Evolutionary conservation across 2,329 filamentous ascomycete genomes (phyloP).

Genomic region (Exophiala oligosperma): DNA sequence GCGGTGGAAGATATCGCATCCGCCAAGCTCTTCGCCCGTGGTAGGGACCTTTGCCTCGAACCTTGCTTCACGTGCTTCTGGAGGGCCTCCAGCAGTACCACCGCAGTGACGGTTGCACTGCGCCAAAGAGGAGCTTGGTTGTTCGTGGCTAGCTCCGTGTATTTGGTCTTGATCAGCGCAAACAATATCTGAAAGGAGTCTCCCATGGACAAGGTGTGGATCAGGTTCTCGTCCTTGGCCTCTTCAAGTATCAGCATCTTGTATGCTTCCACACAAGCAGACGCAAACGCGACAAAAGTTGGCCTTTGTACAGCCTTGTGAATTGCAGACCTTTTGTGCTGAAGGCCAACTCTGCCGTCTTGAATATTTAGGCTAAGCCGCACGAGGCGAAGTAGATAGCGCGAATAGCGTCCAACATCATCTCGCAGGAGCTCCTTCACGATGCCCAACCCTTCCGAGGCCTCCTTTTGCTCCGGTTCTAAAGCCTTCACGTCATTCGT

Average conservation of each 20-base stretch:
- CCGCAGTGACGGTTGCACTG: constrained; percentile 69
- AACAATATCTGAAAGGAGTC: constrained; percentile 66
- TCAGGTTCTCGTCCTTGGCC: constrained; percentile 9
- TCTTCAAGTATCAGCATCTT: constrained; percentile 15
- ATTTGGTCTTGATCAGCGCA: constrained; percentile 75
- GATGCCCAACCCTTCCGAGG: constrained; percentile 15
- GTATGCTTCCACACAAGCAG: constrained; percentile 23
- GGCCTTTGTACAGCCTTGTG: constrained; percentile 46
- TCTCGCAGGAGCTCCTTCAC: constrained; percentile 32
- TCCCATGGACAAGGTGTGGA: constrained; percentile 29
- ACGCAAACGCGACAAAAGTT: constrained; percentile 83
- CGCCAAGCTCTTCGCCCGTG: constrained; percentile 5
- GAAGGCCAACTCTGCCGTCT: constrained; percentile 8
- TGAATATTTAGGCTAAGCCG: constrained; percentile 59
- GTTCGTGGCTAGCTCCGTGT: constrained; percentile 70
- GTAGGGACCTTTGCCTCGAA: background rate
- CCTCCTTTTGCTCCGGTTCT: constrained; percentile 26
- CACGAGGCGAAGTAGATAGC: constrained; percentile 73
- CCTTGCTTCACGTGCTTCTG: constrained; percentile 8
- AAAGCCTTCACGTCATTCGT: constrained; percentile 28
- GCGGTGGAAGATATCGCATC: constrained; percentile 61
- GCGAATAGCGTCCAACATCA: constrained; percentile 67
- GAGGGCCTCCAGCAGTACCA: constrained; percentile 61
- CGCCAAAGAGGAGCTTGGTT: constrained; percentile 75
- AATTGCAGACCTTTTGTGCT: constrained; percentile 12